Conservation (phyloP, 164 flowering plant species). For the Vitis cinerea region DNA sequence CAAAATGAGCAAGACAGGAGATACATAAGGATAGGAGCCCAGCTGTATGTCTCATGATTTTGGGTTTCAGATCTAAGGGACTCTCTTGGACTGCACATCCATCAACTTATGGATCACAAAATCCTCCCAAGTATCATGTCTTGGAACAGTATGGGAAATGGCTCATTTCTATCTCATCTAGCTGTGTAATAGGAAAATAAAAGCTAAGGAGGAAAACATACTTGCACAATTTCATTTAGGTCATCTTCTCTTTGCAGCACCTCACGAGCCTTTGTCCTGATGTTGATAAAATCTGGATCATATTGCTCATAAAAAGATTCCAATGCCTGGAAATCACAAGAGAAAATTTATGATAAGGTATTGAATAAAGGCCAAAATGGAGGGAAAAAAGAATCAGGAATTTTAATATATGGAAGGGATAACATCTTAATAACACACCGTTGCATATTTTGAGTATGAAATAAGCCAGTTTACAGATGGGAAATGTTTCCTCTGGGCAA, state of each 20-base stretch:
- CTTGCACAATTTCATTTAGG: constrained; percentile 98
- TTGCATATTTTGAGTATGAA: constrained; percentile 93
- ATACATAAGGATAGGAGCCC: neutral
- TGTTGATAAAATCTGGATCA: constrained; percentile 88
- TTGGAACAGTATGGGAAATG: neutral
- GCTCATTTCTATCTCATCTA: neutral
- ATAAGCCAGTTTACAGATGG: constrained; percentile 99
- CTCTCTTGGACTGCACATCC: neutral
- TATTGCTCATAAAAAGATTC: constrained; percentile 92
- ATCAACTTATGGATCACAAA: too few species aligned
- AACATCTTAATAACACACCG: constrained; percentile 41
- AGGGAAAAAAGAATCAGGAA: neutral
- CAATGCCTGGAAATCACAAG: constrained; percentile 62
- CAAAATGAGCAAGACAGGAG: neutral
- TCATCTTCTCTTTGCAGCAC: constrained; percentile 98
- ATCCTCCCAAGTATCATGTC: neutral
- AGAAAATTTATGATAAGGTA: neutral
- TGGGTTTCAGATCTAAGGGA: neutral
- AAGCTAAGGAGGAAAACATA: constrained; percentile 26
- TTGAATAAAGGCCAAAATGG: neutral
- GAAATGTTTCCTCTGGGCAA: constrained; percentile 99
- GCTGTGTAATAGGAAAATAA: neutral
- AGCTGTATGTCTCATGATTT: neutral
- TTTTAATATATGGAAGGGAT: neutral
- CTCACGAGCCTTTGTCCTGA: constrained; percentile 99